A percentile compares a stretch with the other conserved stretches of the same genome.
These are phyloP conservation scores for Colletotrichum higginsianum DNA, from an alignment of 2,329 filamentous ascomycete species.

Conservation along the genomic window DNA sequence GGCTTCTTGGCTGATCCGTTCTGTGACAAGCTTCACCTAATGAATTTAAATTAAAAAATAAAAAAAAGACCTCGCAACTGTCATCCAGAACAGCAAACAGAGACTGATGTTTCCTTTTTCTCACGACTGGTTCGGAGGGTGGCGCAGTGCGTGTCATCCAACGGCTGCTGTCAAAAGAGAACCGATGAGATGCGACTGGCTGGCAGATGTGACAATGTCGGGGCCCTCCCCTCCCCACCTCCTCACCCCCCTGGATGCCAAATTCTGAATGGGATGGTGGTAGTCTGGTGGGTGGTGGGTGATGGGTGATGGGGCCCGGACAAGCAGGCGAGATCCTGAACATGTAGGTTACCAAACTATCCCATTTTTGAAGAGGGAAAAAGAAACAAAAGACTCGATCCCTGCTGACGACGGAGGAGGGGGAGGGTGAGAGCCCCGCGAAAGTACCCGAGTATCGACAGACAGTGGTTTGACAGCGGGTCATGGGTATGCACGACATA, in stretches of 20 bases:
- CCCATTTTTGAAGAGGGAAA: conserved; percentile 11
- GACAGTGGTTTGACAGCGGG: conserved; percentile 40
- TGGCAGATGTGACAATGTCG: conserved; percentile 40
- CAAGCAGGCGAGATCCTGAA: conserved; percentile 35
- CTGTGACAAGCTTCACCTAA: conserved; percentile 41
- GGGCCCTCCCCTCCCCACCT: neutral
- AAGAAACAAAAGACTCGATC: conserved; percentile 18
- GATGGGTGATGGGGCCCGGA: conserved; percentile 9
- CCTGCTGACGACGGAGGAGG: conserved; percentile 13
- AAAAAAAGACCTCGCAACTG: conserved; percentile 27
- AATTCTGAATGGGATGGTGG: conserved; percentile 26
- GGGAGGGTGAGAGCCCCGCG: neutral
- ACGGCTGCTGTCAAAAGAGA: conserved; percentile 36
- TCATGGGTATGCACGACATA: conserved; percentile 35
- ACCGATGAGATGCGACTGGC: conserved; percentile 38
- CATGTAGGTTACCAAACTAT: conserved; percentile 20
- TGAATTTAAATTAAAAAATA: neutral
- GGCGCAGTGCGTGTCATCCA: conserved; percentile 35
- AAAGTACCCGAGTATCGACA: conserved; percentile 36
- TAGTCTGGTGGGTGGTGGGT: neutral
- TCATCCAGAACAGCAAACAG: conserved; percentile 40
- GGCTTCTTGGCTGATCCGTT: neutral
- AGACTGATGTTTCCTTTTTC: conserved; percentile 36
- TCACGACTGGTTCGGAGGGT: conserved; percentile 32
- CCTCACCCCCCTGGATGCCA: conserved; percentile 19